A percentile compares a stretch with the other conserved stretches of the same genome.
Conservation (phyloP, 192 early-diverging fungal genomes). For the Coemansia biformis region DNA sequence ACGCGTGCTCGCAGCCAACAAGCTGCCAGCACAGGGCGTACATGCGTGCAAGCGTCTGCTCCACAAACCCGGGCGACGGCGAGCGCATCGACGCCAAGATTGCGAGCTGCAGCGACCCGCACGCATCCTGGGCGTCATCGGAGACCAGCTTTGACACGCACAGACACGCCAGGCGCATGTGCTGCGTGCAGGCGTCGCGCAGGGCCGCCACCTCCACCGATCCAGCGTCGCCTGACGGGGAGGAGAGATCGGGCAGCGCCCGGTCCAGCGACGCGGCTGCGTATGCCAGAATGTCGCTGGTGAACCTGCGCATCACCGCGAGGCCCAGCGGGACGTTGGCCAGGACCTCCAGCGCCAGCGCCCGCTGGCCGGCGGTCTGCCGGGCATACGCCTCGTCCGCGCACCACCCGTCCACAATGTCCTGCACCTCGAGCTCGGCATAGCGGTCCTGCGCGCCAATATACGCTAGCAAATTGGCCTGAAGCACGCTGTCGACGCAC, state of each 20-base stretch:
- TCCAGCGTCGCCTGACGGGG: conserved; percentile 11
- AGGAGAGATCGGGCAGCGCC: conserved; percentile 10
- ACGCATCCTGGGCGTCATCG: conserved; percentile 1
- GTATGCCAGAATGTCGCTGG: conserved; percentile 26
- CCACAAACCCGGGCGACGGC: conserved; percentile 20
- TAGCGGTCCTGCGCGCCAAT: conserved; percentile 13
- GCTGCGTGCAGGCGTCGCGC: conserved; percentile 36
- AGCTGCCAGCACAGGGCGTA: conserved; percentile 34
- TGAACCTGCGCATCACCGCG: conserved; percentile 17
- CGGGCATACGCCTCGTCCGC: conserved; percentile 11
- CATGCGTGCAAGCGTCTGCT: conserved; percentile 16
- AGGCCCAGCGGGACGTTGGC: conserved; percentile 26
- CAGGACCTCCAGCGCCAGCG: conserved; percentile 33
- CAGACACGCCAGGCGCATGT: conserved; percentile 35
- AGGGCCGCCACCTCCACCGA: conserved; percentile 28
- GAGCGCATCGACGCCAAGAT: conserved; percentile 34
- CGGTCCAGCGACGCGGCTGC: conserved; percentile 16
- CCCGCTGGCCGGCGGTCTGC: conserved; percentile 22
- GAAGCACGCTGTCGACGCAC: conserved; percentile 15
- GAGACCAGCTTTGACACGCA: conserved; percentile 26
- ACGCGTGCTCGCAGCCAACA: conserved; percentile 22
- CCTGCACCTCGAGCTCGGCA: conserved; percentile 11
- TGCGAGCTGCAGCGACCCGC: conserved; percentile 6
- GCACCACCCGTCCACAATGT: conserved; percentile 4
- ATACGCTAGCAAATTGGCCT: conserved; percentile 32